Conservation (phyloP, 768 basidiomycete genomes). For the Mycena amicta region DNA sequence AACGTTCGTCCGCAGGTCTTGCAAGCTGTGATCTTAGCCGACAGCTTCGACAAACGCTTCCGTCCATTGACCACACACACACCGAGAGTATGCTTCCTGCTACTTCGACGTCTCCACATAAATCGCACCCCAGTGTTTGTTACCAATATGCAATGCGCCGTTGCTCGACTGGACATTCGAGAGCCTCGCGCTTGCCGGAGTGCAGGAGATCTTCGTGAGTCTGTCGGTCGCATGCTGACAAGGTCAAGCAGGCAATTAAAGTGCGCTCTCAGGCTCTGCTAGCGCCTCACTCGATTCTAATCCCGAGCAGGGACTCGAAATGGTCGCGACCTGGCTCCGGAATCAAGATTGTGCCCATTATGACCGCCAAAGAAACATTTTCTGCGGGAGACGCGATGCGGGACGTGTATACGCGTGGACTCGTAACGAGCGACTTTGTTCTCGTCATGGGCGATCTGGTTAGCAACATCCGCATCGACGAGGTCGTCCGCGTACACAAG, state of each 20-base stretch:
- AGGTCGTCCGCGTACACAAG: slow-evolving; percentile 87
- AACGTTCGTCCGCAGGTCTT: slow-evolving; percentile 41
- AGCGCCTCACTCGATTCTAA: slow-evolving; percentile 17
- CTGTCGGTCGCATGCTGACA: slow-evolving; percentile 87
- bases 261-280: slow-evolving; percentile 47
- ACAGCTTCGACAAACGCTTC: slow-evolving; percentile 94
- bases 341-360: slow-evolving; percentile 81
- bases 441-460: slow-evolving; percentile 91
- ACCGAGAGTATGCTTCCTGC: slow-evolving; percentile 74
- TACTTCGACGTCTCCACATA: neutral
- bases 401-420: slow-evolving; percentile 88
- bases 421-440: slow-evolving; percentile 90
- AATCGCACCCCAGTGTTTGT: slow-evolving; percentile 63
- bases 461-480: slow-evolving; percentile 89
- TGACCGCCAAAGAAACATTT: slow-evolving; percentile 84
- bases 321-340: slow-evolving; percentile 82
- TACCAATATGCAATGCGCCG: slow-evolving; percentile 93
- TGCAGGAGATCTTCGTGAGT: slow-evolving; percentile 96
- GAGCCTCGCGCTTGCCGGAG: slow-evolving; percentile 89
- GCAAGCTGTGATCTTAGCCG: slow-evolving; percentile 94
- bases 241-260: slow-evolving; percentile 82
- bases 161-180: slow-evolving; percentile 97
- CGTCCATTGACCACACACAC: slow-evolving; percentile 85
- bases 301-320: slow-evolving; percentile 71
- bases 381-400: slow-evolving; percentile 92